Evolutionary conservation across 192 early-diverging fungal species (phyloP), one percentile per base, ranked within the genome.

Genomic region (Coemansia erecta): DNA sequence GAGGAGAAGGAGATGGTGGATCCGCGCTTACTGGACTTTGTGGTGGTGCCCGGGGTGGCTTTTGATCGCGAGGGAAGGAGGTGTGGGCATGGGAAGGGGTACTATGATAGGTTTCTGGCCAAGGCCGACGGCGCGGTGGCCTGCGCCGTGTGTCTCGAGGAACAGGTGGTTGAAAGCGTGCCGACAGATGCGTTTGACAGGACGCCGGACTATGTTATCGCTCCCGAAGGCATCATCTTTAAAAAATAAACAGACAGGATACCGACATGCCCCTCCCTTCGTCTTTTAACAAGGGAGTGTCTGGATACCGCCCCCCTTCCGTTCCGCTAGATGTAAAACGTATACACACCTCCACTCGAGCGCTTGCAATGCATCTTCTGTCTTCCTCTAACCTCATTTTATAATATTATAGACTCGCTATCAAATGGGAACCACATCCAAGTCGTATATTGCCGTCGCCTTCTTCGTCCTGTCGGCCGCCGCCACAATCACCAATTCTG

Each of bases 21-120:
- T 6, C 70, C 76, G 0, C 7, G 3, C 10, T 0, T 0, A 2
- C 21, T 79, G 19, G 76, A 79, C 13, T 72, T 79, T 57, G 41
- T 79, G 15, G 51, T 73, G 26, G 70, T 80, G 1, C 77, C 77
- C 0, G 77, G 77, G 0, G 60, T 80, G 8, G 77, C 77, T 0
- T 80, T 80, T 46, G 77, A 80, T 14, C 4, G 18, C 2, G 0
- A 0, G 2, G 67, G 77, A 18, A 64, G 59, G 8, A 28, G 77
- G 26, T 80, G 77, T 12, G 77, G 77, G 10, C 77, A 80, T 42
- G 77, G 77, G 1, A 59, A 33, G 5, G 77, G 77, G 11, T 80
- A 80, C 28, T 80, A 80, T 48, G 70, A 80, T 48, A 33, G 67
- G 21, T 80, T 63, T 40, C 37, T 80, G 58, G 12, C 21, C 0